Evolutionary conservation across 2,329 filamentous ascomycete genomes (phyloP).

Genomic region (Colletotrichum incanum): DNA sequence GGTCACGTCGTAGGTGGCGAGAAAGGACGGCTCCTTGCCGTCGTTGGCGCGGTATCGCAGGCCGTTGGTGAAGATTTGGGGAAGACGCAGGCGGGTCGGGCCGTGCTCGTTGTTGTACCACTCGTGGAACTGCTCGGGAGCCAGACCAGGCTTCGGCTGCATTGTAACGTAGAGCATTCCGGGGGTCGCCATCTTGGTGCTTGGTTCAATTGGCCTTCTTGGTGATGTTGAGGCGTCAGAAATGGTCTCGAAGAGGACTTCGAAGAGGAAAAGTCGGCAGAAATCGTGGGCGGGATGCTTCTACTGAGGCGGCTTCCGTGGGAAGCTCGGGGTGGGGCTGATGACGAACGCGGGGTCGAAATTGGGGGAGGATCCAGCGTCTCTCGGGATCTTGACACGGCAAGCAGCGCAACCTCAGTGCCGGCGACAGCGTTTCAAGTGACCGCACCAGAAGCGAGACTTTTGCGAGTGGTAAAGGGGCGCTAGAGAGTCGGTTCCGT

Average conservation of each 20-base stretch:
- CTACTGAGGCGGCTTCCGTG: constrained; percentile 3
- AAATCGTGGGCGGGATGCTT: neutral
- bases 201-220: constrained; percentile 14
- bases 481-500: neutral
- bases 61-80: constrained; percentile 81
- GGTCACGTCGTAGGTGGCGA: constrained; percentile 87
- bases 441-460: neutral
- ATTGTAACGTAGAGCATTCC: constrained; percentile 91
- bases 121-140: constrained; percentile 83
- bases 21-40: constrained; percentile 75
- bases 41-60: constrained; percentile 84
- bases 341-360: constrained; percentile 39
- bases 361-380: constrained; percentile 11
- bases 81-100: constrained; percentile 82
- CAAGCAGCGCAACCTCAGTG: constrained; percentile 9
- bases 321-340: constrained; percentile 26
- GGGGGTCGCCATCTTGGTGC: constrained; percentile 57
- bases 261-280: neutral
- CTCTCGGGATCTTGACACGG: constrained; percentile 35
- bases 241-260: neutral
- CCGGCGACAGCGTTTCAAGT: neutral
- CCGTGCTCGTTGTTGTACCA: constrained; percentile 97
- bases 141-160: constrained; percentile 79
- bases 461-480: neutral
- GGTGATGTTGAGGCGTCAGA: neutral